Percentiles rank a stretch among this genome's conserved stretches.
Conservation (phyloP, 1,284 basidiomycete species). For the Tylopilus sp. region DNA sequence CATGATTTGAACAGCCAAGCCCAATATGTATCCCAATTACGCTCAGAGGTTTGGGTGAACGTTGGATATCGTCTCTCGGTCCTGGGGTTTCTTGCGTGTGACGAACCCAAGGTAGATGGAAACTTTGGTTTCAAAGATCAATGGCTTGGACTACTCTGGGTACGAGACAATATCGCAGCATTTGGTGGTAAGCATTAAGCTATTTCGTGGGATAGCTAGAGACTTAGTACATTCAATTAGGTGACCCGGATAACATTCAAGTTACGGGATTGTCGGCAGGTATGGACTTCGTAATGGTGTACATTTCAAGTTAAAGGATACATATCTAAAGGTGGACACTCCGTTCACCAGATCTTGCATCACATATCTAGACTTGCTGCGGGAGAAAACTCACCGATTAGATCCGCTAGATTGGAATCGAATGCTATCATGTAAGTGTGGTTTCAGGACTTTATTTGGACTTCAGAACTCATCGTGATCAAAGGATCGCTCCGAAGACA, state of each 20-base stretch:
- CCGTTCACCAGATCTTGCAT: constrained; percentile 72
- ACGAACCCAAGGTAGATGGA: constrained; percentile 55
- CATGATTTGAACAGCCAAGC: constrained; percentile 58
- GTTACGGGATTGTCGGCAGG: constrained; percentile 70
- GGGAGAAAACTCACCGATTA: constrained; percentile 59
- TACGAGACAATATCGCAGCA: constrained; percentile 24
- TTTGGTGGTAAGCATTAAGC: constrained; percentile 41
- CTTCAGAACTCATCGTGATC: neutral
- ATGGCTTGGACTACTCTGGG: constrained; percentile 25
- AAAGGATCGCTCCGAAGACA: constrained; percentile 46
- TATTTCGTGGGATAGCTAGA: constrained; percentile 47
- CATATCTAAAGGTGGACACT: constrained; percentile 55
- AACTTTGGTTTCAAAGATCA: constrained; percentile 81
- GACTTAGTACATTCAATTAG: constrained; percentile 28
- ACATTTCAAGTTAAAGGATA: neutral
- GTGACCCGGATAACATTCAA: constrained; percentile 58
- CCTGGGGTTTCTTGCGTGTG: constrained; percentile 69
- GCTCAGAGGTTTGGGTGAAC: constrained; percentile 72
- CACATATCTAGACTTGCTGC: constrained; percentile 60
- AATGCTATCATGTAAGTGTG: constrained; percentile 64
- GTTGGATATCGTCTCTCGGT: constrained; percentile 70
- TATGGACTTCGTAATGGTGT: constrained; percentile 16
- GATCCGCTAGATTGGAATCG: constrained; percentile 64
- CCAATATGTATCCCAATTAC: constrained; percentile 62
- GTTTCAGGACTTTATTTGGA: neutral